Evolutionary conservation across 768 basidiomycete species (phyloP).

Genomic region (Termitomyces sp.): DNA sequence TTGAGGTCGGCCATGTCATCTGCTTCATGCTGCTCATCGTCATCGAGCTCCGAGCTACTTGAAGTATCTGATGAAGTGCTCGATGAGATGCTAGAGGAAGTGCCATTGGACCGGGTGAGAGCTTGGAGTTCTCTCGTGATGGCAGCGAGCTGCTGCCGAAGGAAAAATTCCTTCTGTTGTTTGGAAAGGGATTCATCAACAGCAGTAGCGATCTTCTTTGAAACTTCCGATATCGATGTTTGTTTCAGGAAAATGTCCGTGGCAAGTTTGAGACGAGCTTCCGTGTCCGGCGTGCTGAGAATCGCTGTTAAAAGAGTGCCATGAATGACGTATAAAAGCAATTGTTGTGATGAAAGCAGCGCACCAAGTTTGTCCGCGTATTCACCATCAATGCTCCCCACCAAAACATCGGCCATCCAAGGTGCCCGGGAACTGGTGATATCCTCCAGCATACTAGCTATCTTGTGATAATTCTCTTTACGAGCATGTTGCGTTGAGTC

Average conservation of each 20-base stretch:
- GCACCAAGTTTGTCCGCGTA: constrained; percentile 70
- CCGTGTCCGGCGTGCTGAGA: constrained; percentile 52
- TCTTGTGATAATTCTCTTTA: constrained; percentile 65
- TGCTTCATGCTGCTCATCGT: constrained; percentile 76
- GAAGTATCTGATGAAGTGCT: constrained; percentile 13
- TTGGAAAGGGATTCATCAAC: constrained; percentile 84
- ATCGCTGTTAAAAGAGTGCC: constrained; percentile 36
- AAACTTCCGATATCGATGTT: constrained; percentile 73
- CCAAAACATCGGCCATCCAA: constrained; percentile 76
- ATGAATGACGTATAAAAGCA: background rate
- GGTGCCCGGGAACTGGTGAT: constrained; percentile 55
- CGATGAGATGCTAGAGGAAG: constrained; percentile 13
- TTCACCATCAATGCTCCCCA: constrained; percentile 59
- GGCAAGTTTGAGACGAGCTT: constrained; percentile 60
- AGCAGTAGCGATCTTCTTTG: constrained; percentile 73
- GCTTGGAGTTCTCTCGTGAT: constrained; percentile 72
- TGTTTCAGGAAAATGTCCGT: constrained; percentile 72
- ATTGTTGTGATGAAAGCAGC: constrained; percentile 16
- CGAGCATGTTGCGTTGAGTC: constrained; percentile 44
- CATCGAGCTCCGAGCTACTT: constrained; percentile 54
- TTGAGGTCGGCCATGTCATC: constrained; percentile 74
- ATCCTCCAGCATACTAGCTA: constrained; percentile 70
- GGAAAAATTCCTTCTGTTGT: constrained; percentile 84
- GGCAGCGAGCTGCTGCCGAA: constrained; percentile 77
- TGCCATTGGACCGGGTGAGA: constrained; percentile 32